These are phyloP conservation scores for Arachis hypogaea DNA, from an alignment of 306 rosid species.

Conservation along the genomic window DNA sequence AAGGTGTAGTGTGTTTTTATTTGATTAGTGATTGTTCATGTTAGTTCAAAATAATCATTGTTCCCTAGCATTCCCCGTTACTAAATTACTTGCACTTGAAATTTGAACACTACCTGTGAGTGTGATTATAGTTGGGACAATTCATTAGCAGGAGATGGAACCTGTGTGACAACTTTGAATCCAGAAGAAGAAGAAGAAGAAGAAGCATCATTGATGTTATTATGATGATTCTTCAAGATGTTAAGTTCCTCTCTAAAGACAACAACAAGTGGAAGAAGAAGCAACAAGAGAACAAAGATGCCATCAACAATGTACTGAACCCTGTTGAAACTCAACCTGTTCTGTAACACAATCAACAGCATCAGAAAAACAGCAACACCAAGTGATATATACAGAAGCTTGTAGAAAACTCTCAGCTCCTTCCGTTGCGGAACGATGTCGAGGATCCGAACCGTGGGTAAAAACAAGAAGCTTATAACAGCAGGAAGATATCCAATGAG, in stretches of 20 bases:
- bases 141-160: slow-evolving; percentile 20
- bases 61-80: too few relatives aligned
- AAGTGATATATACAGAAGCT: slow-evolving; percentile 65
- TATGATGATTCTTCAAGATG: slow-evolving; percentile 37
- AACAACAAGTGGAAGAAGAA: slow-evolving; percentile 54
- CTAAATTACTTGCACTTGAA: too few relatives aligned
- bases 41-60: too few relatives aligned
- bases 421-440: slow-evolving; percentile 36
- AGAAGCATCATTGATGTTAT: neutral
- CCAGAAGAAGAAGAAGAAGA: too few relatives aligned
- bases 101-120: neutral
- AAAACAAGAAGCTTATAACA: slow-evolving; percentile 51
- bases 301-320: slow-evolving; percentile 45
- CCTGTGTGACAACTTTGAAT: slow-evolving; percentile 22
- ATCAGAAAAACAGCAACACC: slow-evolving; percentile 67
- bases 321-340: slow-evolving; percentile 44
- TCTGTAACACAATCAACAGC: slow-evolving; percentile 58
- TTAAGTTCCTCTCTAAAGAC: slow-evolving; percentile 54
- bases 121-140: slow-evolving; percentile 6
- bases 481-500: slow-evolving; percentile 73
- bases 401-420: slow-evolving; percentile 57
- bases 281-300: slow-evolving; percentile 40
- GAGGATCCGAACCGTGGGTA: slow-evolving; percentile 48
- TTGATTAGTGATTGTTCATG: too few relatives aligned
- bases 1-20: too few relatives aligned